Evolutionary conservation across 2,329 filamentous ascomycete genomes (phyloP), one percentile per base, ranked within the genome.

Genomic region (Arthrobotrys conoides): DNA sequence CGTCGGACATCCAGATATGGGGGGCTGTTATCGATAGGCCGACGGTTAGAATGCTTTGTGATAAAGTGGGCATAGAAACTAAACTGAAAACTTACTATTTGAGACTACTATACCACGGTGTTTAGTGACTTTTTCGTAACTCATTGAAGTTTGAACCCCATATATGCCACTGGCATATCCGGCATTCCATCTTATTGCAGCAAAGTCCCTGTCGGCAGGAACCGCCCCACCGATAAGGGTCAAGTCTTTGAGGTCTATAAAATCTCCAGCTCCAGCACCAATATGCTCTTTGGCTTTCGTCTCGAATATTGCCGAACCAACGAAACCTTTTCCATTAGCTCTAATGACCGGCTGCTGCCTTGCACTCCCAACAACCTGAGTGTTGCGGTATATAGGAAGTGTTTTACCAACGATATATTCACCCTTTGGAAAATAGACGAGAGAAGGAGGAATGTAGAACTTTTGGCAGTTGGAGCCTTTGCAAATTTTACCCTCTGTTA

Each of bases 341-440:
- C 22, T 57, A 12, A 71, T 71, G 5, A 64, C 44, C 0, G 68
- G 68, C 20, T 5, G 27, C 2, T 49, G 38, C 5, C 24, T 12
- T 18, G 27, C 14, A 16, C 9, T 53, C 14, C 68, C 68, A 18
- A 64, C n/a, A 1, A 71, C n/a, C 14, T 63, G 68, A 0, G 68
- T 71, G 27, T 71, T 71, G 1, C 46, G 41, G 30, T 71, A 71
- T 5, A 71, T 30, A 30, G 68, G 55, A 9, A 71, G 55, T 6
- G 68, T 53, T 55, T 64, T 71, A 1, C 44, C 16, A 16, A 71
- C 46, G 6, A 63, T 44, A 6, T 71, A 71, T 6, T 36, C 48
- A 8, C 68, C 68, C 6, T 49, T 41, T 5, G 68, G 68, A 46
- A 71, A 64, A n/a, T 71, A 71, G n/a, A 71, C 44, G 16, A 71